Evolutionary conservation across 352 stramenopile species (phyloP).

Genomic region (Phytophthora podocarpi): DNA sequence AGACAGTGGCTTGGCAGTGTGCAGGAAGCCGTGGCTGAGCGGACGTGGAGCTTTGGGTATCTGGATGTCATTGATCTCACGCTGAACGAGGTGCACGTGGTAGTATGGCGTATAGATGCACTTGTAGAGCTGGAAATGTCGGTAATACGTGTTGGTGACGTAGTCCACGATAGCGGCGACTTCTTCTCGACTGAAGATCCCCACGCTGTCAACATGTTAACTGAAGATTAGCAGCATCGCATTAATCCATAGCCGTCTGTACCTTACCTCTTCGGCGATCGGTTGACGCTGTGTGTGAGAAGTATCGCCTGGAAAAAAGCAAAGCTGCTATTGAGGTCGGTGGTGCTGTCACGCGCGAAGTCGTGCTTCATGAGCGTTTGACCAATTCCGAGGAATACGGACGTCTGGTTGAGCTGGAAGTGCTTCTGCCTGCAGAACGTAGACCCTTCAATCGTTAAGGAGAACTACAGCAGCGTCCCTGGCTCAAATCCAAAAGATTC

Average conservation of each 20-base stretch:
- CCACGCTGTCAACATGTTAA: slow-evolving; percentile 38
- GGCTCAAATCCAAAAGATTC: not conserved
- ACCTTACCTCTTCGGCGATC: slow-evolving; percentile 70
- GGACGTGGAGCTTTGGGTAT: slow-evolving; percentile 37
- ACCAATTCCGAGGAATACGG: slow-evolving; percentile 69
- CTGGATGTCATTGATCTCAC: slow-evolving; percentile 52
- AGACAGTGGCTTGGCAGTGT: slow-evolving; percentile 18
- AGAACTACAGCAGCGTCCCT: not conserved
- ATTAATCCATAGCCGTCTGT: no score
- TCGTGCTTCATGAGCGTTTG: slow-evolving; percentile 71
- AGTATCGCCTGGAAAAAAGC: slow-evolving; percentile 62
- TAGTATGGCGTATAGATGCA: slow-evolving; percentile 73
- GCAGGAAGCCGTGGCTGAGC: slow-evolving; percentile 48
- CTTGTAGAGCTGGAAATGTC: slow-evolving; percentile 84
- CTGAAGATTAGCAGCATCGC: not conserved
- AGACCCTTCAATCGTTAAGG: slow-evolving; percentile 25
- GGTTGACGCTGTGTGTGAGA: slow-evolving; percentile 70
- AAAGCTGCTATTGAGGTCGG: slow-evolving; percentile 60
- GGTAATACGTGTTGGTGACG: slow-evolving; percentile 80
- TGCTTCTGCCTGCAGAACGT: slow-evolving; percentile 73
- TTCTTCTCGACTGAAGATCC: slow-evolving; percentile 58
- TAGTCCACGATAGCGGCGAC: slow-evolving; percentile 71
- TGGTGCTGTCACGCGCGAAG: slow-evolving; percentile 46
- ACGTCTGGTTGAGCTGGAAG: slow-evolving; percentile 62
- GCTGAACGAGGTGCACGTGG: slow-evolving; percentile 57